Conservation (phyloP, 768 basidiomycete species). For the Ramaria sp. region DNA sequence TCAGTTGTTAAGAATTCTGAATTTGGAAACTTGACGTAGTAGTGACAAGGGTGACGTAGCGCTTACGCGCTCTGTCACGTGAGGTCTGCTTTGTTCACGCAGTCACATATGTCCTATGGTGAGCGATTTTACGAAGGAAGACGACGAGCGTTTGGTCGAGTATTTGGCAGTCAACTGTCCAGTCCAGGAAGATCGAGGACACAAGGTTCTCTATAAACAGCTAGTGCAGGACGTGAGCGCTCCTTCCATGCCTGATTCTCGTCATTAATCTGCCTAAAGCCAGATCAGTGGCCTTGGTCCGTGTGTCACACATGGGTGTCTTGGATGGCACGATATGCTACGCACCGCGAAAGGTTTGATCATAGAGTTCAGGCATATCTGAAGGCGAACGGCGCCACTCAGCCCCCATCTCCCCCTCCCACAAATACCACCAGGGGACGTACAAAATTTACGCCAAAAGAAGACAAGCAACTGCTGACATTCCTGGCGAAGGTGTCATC, state of each 20-base stretch:
- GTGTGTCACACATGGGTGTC: neutral
- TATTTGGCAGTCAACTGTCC: no score
- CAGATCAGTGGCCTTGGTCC: neutral
- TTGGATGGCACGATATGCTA: neutral
- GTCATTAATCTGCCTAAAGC: neutral
- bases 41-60: no score
- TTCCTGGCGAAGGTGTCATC: neutral
- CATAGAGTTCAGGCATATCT: neutral
- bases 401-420: neutral
- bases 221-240: neutral
- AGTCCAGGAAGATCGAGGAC: no score
- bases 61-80: no score
- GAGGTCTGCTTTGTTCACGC: no score
- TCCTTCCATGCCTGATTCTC: neutral
- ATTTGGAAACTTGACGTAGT: no score
- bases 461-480: neutral
- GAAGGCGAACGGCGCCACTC: neutral
- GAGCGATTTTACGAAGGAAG: no score
- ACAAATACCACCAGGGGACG: neutral
- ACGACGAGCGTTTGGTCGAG: no score
- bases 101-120: no score
- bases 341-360: neutral
- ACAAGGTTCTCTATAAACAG: neutral
- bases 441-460: neutral
- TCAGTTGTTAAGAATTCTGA: no score